phyloP scores from a whole-genome alignment of 1,284 basidiomycete species.

The Uromyces viciae-fabae region DNA sequence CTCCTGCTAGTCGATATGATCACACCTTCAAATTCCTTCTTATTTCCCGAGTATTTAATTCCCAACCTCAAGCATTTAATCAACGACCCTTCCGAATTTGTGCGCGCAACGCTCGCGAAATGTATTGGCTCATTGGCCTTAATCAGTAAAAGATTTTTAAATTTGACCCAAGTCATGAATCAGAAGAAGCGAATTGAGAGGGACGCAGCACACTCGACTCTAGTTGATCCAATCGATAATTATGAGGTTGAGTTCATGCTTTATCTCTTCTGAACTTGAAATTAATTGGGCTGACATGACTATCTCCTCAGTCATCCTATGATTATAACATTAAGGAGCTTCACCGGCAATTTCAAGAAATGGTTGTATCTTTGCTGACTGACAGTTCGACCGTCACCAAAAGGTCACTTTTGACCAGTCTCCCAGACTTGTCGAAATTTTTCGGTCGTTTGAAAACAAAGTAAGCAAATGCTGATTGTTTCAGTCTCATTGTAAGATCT shows the following conservation, averaged over 20 bases:
- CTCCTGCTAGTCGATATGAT: constrained; percentile 79
- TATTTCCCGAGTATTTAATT: constrained; percentile 92
- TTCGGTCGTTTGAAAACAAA: constrained; percentile 87
- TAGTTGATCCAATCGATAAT: constrained; percentile 70
- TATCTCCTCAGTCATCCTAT: constrained; percentile 64
- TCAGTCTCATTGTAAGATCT: background rate
- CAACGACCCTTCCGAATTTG: constrained; percentile 78
- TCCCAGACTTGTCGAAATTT: constrained; percentile 84
- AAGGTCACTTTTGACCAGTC: constrained; percentile 64
- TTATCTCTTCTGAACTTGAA: constrained; percentile 2
- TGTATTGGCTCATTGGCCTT: constrained; percentile 79
- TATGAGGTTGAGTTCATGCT: constrained; percentile 63
- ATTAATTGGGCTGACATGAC: background rate
- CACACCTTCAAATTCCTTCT: constrained; percentile 76
- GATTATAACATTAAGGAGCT: constrained; percentile 79
- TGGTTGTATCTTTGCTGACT: constrained; percentile 68
- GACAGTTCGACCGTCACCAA: constrained; percentile 61
- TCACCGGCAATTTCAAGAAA: constrained; percentile 79
- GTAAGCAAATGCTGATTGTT: constrained; percentile 4
- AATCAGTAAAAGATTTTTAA: constrained; percentile 76
- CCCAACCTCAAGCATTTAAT: constrained; percentile 80
- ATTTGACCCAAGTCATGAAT: constrained; percentile 85
- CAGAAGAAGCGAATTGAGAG: constrained; percentile 72
- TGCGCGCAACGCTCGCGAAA: constrained; percentile 81
- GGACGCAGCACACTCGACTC: constrained; percentile 59